phyloP scores from a whole-genome alignment of 139 green algal genomes.

The Trebouxia sp. region DNA sequence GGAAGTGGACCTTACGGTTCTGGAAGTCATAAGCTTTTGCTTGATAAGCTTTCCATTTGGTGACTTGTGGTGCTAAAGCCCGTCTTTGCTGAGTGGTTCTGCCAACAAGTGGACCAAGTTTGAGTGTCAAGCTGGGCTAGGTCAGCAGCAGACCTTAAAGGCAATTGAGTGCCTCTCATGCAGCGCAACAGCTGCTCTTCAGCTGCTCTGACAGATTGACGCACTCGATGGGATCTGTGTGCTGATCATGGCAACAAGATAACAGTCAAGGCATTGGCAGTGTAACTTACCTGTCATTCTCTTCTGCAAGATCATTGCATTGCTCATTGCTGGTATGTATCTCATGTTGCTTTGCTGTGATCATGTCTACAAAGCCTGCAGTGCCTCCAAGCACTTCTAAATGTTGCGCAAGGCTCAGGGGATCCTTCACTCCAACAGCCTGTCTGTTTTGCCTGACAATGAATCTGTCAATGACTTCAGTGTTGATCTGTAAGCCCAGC shows the following conservation, averaged over 20 bases:
- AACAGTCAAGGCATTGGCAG: no score
- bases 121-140: neutral
- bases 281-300: neutral
- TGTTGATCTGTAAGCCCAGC: neutral
- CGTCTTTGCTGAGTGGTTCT: constrained; percentile 33
- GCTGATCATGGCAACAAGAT: no score
- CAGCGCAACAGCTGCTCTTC: no score
- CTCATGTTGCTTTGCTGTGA: neutral
- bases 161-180: no score
- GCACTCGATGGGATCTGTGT: no score
- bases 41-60: constrained; percentile 43
- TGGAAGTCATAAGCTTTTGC: neutral
- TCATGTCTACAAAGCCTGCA: neutral
- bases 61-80: constrained; percentile 52
- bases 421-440: constrained; percentile 48
- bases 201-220: no score
- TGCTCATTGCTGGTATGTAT: neutral
- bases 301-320: constrained; percentile 7
- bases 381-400: neutral
- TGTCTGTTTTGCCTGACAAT: constrained; percentile 62
- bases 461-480: constrained; percentile 35
- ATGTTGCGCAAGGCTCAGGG: constrained; percentile 33
- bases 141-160: no score
- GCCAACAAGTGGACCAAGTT: neutral
- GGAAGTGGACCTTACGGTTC: neutral